Evolutionary conservation across 306 rosid species (phyloP).

Genomic region (Cucumis hystrix): DNA sequence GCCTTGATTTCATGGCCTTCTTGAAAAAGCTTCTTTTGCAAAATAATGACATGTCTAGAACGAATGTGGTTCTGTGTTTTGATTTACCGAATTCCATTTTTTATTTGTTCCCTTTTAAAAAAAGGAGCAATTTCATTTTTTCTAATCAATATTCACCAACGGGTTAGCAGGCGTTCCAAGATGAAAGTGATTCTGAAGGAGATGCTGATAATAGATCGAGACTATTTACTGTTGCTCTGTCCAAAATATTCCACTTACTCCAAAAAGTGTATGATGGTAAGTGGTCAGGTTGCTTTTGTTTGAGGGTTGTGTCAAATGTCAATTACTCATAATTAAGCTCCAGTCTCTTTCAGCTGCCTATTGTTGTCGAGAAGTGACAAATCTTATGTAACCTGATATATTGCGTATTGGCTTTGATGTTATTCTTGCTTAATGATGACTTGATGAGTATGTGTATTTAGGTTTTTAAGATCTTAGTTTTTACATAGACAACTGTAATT

Average conservation of each 20-base stretch:
- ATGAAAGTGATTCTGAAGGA: slow-evolving; percentile 45
- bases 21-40: background rate
- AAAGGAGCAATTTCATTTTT: background rate
- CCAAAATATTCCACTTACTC: slow-evolving; percentile 46
- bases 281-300: slow-evolving; percentile 31
- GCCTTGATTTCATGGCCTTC: background rate
- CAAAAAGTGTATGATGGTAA: slow-evolving; percentile 44
- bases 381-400: background rate
- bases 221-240: slow-evolving; percentile 41
- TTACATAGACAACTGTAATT: background rate
- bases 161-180: slow-evolving; percentile 44
- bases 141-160: background rate
- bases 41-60: too few species aligned
- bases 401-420: background rate
- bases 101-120: background rate
- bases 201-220: slow-evolving; percentile 42
- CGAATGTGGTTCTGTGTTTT: background rate
- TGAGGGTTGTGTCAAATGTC: background rate
- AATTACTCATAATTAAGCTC: background rate
- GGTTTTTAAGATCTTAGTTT: background rate
- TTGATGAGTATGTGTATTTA: background rate
- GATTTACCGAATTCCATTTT: background rate
- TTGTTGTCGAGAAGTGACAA: background rate
- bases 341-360: background rate
- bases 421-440: background rate